Evolutionary conservation across 176 grass and related monocot species (phyloP), one percentile per base, ranked within the genome.

Genomic region (Musa itinerans): DNA sequence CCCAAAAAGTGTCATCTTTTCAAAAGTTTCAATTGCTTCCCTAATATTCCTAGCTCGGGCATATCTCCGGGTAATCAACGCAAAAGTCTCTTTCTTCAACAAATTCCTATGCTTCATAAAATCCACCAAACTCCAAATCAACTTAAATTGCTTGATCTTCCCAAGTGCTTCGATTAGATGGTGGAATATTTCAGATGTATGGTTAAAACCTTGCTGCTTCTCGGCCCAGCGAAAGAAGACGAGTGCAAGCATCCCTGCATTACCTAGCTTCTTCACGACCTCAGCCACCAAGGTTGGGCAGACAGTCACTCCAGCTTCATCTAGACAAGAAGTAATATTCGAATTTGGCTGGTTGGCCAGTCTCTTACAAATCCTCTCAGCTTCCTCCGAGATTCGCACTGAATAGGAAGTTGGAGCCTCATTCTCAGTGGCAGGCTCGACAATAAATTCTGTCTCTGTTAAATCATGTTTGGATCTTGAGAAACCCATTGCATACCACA

Each of bases 141-240:
- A 65, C 66, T 25, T 80, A 79, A 88, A 91, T 71, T 88, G 89
- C 48, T 91, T 91, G 69, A 91, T 91, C 80, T 92, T 92, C 13
- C 87, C 87, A 11, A 92, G 90, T 17, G 90, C 87, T 68, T 92
- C 90, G 7, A 92, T 92, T 52, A 92, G 65, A 65, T 89, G 71
- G 77, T 92, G 90, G 79, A 84, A 89, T 73, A 82, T 54, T 25
- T 85, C 87, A 1, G 84, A 13, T 9, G 81, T 87, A 53, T 92
- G 81, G 43, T 59, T 50, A 29, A 92, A 92, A 61, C 82, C 84
- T 10, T 89, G 49, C 77, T 87, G 86, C 50, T 81, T 89, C 87
- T 92, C 87, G 0, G 87, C 90, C 90, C 90, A 92, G 20, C 81
- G 77, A 76, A 92, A 92, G 79, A 92, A 92, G 17, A 73, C 29